phyloP scores from a whole-genome alignment of 1,284 basidiomycete genomes.

The Inonotus hispidus region DNA sequence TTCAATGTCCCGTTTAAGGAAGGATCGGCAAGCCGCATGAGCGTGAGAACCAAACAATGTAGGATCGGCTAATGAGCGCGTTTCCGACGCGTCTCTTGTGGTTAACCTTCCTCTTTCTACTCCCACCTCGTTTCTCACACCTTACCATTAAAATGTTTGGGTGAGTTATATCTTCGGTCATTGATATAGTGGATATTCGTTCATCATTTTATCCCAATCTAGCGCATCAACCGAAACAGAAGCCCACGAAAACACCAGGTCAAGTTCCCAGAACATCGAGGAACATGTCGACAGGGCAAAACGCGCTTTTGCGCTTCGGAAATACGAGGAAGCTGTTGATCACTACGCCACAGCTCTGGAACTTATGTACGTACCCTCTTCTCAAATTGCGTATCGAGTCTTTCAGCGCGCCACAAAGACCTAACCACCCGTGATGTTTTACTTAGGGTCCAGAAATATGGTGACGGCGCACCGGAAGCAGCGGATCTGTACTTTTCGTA shows the following conservation, averaged over 20 bases:
- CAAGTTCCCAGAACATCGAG: slow-evolving; percentile 39
- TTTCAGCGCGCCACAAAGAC: slow-evolving; percentile 2
- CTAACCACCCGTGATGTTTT: slow-evolving; percentile 4
- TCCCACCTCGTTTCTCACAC: background rate
- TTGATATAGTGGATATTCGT: background rate
- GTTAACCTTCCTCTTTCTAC: background rate
- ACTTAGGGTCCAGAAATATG: slow-evolving; percentile 60
- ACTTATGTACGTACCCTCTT: slow-evolving; percentile 55
- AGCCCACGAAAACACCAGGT: background rate
- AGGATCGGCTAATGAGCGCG: background rate
- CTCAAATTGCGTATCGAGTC: background rate
- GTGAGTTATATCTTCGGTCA: background rate
- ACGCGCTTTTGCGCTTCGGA: slow-evolving; percentile 82
- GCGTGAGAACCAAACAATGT: background rate
- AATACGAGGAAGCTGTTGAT: slow-evolving; percentile 82
- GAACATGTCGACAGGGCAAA: slow-evolving; percentile 67
- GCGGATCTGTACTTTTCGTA: slow-evolving; percentile 84
- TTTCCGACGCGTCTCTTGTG: slow-evolving; percentile 6
- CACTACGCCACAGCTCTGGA: slow-evolving; percentile 84
- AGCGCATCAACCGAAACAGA: background rate
- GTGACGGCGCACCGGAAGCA: slow-evolving; percentile 70
- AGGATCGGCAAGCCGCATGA: background rate
- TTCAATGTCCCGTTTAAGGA: too few species aligned
- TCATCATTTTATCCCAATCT: background rate
- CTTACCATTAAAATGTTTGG: background rate